phyloP scores from a whole-genome alignment of 2,329 filamentous ascomycete species.

The Xylariaceae sp. region DNA sequence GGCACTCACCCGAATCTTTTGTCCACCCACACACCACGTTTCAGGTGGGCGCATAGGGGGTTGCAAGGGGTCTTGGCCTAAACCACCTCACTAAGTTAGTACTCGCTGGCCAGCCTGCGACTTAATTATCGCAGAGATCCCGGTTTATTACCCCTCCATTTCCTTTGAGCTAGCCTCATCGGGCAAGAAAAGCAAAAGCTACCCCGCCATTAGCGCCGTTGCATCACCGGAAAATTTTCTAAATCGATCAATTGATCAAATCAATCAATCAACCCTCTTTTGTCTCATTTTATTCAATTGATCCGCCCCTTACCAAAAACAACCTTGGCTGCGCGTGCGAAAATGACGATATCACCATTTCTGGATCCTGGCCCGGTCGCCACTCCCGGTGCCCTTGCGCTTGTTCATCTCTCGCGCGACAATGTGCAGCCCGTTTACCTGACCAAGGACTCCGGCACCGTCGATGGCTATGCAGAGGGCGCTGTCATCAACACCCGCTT shows the following conservation, averaged over 20 bases:
- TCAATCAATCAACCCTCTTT: background rate
- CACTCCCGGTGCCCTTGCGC: conserved; percentile 63
- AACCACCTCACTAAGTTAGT: too few relatives aligned
- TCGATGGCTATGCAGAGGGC: conserved; percentile 70
- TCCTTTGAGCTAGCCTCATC: background rate
- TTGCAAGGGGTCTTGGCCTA: too few relatives aligned
- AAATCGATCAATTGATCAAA: background rate
- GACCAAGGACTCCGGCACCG: conserved; percentile 54
- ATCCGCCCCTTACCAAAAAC: background rate
- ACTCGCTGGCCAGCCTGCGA: background rate
- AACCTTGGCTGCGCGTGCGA: background rate
- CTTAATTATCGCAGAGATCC: background rate
- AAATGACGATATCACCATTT: conserved; percentile 64
- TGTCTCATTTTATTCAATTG: background rate
- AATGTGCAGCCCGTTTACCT: conserved; percentile 74
- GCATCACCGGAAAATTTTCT: conserved; percentile 1
- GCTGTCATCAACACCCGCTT: conserved; percentile 88
- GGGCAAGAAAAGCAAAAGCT: background rate
- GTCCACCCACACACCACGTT: too few relatives aligned
- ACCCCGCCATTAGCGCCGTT: conserved; percentile 20
- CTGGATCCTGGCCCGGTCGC: conserved; percentile 64
- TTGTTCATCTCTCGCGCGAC: conserved; percentile 86
- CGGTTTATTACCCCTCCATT: conserved; percentile 13
- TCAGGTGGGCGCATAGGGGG: too few relatives aligned
- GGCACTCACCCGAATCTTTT: too few relatives aligned